Conservation (phyloP, 2,329 filamentous ascomycete genomes). For the Aschersonia sp. region DNA sequence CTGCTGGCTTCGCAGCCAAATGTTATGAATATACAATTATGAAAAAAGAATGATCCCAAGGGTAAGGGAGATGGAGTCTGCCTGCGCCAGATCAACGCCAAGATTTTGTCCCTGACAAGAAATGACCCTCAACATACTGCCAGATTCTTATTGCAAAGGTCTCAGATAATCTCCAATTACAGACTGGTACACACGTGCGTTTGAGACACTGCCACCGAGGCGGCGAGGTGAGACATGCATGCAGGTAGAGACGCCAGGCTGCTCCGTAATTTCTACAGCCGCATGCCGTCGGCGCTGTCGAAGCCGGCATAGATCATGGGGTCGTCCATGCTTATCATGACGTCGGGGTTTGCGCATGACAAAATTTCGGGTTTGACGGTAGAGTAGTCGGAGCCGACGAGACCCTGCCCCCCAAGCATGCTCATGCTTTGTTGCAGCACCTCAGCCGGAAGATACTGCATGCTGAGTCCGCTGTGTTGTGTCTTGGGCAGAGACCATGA, state of each 20-base stretch:
- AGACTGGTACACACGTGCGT: too few species aligned
- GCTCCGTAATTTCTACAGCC: constrained; percentile 7
- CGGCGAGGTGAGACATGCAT: not conserved
- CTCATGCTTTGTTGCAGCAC: constrained; percentile 24
- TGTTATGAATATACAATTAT: too few species aligned
- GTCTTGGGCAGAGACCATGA: constrained; percentile 16
- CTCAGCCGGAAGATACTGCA: constrained; percentile 28
- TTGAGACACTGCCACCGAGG: too few species aligned
- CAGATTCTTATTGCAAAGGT: too few species aligned
- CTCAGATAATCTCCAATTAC: too few species aligned
- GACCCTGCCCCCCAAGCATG: constrained; percentile 29
- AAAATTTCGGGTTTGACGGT: constrained; percentile 37
- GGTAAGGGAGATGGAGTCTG: too few species aligned
- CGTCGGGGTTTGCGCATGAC: constrained; percentile 35
- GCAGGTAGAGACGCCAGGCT: not conserved
- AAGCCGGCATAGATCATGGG: constrained; percentile 44
- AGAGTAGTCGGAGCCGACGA: constrained; percentile 37
- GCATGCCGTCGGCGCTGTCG: constrained; percentile 26
- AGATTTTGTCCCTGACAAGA: too few species aligned
- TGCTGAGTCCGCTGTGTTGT: constrained; percentile 13
- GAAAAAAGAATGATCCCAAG: too few species aligned
- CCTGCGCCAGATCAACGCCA: too few species aligned
- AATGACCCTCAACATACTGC: too few species aligned
- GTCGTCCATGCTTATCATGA: constrained; percentile 42
- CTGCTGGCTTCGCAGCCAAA: too few species aligned